Percentiles rank a stretch among this genome's conserved stretches.
Evolutionary conservation across 768 basidiomycete species (phyloP).

Genomic region (Trametes cingulata): DNA sequence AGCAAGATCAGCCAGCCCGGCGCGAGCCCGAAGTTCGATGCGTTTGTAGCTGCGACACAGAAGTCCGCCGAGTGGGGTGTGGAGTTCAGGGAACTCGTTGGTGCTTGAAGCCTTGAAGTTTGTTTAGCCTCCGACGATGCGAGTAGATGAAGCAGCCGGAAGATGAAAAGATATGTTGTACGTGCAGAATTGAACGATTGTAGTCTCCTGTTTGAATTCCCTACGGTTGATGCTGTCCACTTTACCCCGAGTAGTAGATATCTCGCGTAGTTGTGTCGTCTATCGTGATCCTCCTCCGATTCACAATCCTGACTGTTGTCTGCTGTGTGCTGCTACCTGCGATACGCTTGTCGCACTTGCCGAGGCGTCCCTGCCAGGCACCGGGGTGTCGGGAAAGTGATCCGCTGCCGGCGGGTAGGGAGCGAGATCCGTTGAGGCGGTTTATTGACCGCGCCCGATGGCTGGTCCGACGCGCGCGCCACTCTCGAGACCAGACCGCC

Average conservation of each 20-base stretch:
- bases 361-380: background rate
- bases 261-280: too few relatives aligned
- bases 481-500: background rate
- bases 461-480: background rate
- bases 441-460: background rate
- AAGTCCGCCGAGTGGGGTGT: slow-evolving; percentile 63
- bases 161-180: background rate
- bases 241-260: too few relatives aligned
- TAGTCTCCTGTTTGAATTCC: too few relatives aligned
- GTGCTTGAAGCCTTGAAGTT: slow-evolving; percentile 28
- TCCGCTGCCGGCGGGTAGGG: background rate
- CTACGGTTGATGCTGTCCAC: too few relatives aligned
- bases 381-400: background rate
- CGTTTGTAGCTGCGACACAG: slow-evolving; percentile 73
- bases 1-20: slow-evolving; percentile 71
- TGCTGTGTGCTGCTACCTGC: too few relatives aligned
- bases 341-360: too few relatives aligned
- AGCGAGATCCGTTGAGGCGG: slow-evolving; percentile 3
- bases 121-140: too few relatives aligned
- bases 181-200: too few relatives aligned
- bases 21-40: slow-evolving; percentile 73
- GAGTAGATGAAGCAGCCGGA: background rate
- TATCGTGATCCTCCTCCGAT: too few relatives aligned
- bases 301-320: too few relatives aligned
- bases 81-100: slow-evolving; percentile 65